Base-by-base conservation (phyloP, 768 basidiomycete species). In the Ramaria sp. region DNA sequence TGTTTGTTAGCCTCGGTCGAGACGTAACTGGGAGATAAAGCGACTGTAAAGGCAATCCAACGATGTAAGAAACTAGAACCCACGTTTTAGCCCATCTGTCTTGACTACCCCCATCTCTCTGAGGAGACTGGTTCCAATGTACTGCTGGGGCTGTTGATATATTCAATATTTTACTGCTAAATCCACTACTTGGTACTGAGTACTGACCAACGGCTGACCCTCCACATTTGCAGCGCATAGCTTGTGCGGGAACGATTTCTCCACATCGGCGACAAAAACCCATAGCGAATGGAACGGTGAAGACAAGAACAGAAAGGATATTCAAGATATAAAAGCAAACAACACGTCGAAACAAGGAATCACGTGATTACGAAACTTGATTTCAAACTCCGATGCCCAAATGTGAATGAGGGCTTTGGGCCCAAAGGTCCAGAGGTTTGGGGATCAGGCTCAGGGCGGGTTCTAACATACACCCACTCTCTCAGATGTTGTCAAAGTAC, bases 231-330 rank as follows among this genome's bases (percentile, higher is more conserved):
- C 87, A 90, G 50, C 83, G 83, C 41, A 71, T 18, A 18, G 34
- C 34, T 25, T 55, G 67, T 48, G 79, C 79, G 34, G 73, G 64
- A 30, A 90, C 87, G 56, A 92, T 88, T 58, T 90, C 85, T 55
- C 88, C 89, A 63, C 88, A 92, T 64, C 86, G 75, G 56, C 85
- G 77, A 70, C 89, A 92, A 63, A 91, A 91, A 22, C 84, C 85
- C 88, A 91, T 91, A 22, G 50, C 36, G 38, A 48, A 52, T n/a
- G n/a, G n/a, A 30, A 53, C 25, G 42, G 38, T 24, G 25, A 16
- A 30, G 24, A 30, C 8, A 47, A 27, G 44, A 22, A 8, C 12
- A 6, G 28, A 22, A 27, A 16, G 25, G 45, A 47, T 27, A 47
- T 3, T 13, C 2, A 43, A 47, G 15, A 12, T 30, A n/a, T 16